Evolutionary conservation across 108 stramenopile genomes (phyloP), one percentile per base, ranked within the genome.

Genomic region (Fistulifera solaris): DNA sequence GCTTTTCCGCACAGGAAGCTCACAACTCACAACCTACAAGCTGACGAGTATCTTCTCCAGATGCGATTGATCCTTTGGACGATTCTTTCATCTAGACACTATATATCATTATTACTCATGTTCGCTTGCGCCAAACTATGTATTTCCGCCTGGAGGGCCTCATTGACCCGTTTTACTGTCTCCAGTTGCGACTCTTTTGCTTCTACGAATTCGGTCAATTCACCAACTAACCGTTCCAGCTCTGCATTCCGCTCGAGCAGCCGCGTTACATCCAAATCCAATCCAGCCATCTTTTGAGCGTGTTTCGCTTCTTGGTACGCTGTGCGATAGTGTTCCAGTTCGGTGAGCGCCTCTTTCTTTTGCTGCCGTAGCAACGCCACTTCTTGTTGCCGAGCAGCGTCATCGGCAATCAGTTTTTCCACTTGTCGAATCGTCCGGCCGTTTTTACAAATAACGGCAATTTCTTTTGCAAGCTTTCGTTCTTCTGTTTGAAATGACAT

Each of bases 171-270:
- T 54, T 72, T 82, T 66, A 90, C 58, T 14, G 89, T 87, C 41
- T 73, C 70, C 25, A 90, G 58, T 55, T 90, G 89, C 81, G 80
- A 78, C 38, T 85, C 78, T 61, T 90, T 82, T 23, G 89, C 89
- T 42, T 70, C 56, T 1, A 86, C 67, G 63, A 85, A 82, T 39
- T 87, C 83, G 10, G 83, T 84, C 65, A 86, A 56, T 26, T 85
- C 80, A 2, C 70, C 56, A 22, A 90, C 54, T 7, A 90, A 68
- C 2, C 80, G 67, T 54, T 90, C 88, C 10, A 90, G 53, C 52
- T 90, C 88, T n/a, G 61, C 65, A 8, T 66, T 78, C 23, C 72
- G 68, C 19, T 61, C 43, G 31, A 59, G 17, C 13, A 35, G 13
- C 1, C 24, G 15, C 1, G 16, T 13, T 1, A 19, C 70, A 45